A percentile compares a stretch with the other conserved stretches of the same genome.
phyloP scores from a whole-genome alignment of 108 stramenopile species.

The Nannochloropsis gaditana region DNA sequence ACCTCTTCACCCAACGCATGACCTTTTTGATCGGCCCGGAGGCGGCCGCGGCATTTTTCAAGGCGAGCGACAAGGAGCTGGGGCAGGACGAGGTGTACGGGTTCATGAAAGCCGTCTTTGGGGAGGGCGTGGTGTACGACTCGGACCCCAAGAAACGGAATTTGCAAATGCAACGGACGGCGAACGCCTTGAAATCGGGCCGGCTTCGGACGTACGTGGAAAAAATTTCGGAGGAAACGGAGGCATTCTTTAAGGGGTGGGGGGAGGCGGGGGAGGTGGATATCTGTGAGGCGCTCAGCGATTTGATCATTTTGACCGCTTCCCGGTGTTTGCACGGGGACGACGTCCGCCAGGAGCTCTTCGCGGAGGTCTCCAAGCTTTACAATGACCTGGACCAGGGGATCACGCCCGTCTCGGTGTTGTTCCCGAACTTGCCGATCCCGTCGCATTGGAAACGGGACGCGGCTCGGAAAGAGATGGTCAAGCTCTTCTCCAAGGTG shows the following conservation, averaged over 20 bases:
- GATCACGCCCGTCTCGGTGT: slow-evolving; percentile 92
- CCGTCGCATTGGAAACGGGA: slow-evolving; percentile 70
- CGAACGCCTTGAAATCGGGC: slow-evolving; percentile 74
- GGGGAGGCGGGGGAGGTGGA: slow-evolving; percentile 72
- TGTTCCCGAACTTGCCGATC: slow-evolving; percentile 91
- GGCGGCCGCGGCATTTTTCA: slow-evolving; percentile 90
- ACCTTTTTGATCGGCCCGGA: slow-evolving; percentile 97
- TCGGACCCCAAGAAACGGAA: slow-evolving; percentile 84
- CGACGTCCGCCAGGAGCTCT: slow-evolving; percentile 92
- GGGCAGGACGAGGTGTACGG: slow-evolving; percentile 86
- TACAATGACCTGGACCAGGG: slow-evolving; percentile 96
- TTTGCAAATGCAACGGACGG: slow-evolving; percentile 92
- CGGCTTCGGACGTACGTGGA: slow-evolving; percentile 87
- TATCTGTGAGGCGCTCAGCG: slow-evolving; percentile 73
- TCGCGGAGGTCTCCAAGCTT: slow-evolving; percentile 81
- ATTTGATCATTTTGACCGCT: slow-evolving; percentile 94
- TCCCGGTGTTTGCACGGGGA: slow-evolving; percentile 92
- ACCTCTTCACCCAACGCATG: slow-evolving; percentile 78
- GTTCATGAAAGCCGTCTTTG: slow-evolving; percentile 98
- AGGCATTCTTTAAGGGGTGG: slow-evolving; percentile 65
- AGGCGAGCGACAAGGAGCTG: slow-evolving; percentile 77
- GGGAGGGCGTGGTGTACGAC: slow-evolving; percentile 81
- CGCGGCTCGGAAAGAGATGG: slow-evolving; percentile 72
- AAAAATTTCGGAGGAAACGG: slow-evolving; percentile 88
- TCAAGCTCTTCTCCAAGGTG: slow-evolving; percentile 79